Base-by-base conservation (phyloP, 164 flowering plant genomes). In the Liquidambar formosana region DNA sequence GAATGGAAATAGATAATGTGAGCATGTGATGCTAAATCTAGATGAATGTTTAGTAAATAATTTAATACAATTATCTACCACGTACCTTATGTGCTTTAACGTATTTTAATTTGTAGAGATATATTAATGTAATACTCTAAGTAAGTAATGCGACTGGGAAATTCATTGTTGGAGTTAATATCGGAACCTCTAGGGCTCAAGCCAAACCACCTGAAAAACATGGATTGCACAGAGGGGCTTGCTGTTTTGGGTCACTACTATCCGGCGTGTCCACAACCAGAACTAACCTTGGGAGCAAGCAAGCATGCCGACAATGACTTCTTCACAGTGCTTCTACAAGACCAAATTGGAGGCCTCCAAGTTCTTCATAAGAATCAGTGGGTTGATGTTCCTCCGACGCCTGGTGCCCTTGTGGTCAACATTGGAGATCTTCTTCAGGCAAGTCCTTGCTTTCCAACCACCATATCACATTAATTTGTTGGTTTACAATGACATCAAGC, bases 241-340 rank as follows among this genome's bases (percentile, higher is more conserved):
- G 12, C 14, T 8, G 1, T 75, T 1, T 0, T 66, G 1, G 54
- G 71, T 14, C 84, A 82, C 52, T 84, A 84, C 75, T 82, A 82
- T 60, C 88, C 86, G 0, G 62, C 81, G 0, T 84, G 88, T 63
- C 88, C 88, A 5, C 79, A 78, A 64, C 88, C 88, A 45, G 82
- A 82, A 9, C 16, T 84, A 45, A 77, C 85, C 1, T 0, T 79
- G 33, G 89, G 86, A 22, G 43, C 71, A 12, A 51, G 44, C 59
- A 73, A 66, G 47, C 90, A 86, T 26, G 14, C 86, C 0, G 88
- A 86, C 62, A 48, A 49, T n/a, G 61, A 44, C 14, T 84, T 86
- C 71, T 46, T 84, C 38, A 79, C 85, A 0, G 66, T 86, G 6
- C 83, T 83, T 44, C 76, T 85, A 2, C 86, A 85, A 67, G 83